Evolutionary conservation across 2,329 filamentous ascomycete genomes (phyloP), one percentile per base, ranked within the genome.

Genomic region (Fusarium praegraminearum): DNA sequence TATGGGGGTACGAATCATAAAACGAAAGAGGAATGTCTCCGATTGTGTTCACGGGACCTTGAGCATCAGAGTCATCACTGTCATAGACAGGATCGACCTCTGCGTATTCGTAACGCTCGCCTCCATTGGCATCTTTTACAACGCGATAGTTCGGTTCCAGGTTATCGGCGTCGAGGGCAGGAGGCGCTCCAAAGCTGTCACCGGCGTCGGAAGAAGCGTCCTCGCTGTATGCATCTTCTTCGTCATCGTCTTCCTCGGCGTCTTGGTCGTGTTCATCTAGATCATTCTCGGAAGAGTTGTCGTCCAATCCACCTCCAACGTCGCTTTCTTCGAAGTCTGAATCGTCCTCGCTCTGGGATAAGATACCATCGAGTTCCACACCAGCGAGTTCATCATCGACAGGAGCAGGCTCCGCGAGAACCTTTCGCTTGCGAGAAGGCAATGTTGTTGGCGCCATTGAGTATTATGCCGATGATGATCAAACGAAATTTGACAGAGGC

Each of bases 1-100:
- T 98, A 79, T 99, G 96, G 52, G 96, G 96, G 78, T 98, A 99
- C 36, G 93, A 92, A 79, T 99, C 96, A 83, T 99, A 99, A 82
- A 97, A 98, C 5, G 92, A 91, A 51, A 98, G 83, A 7, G 94
- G 93, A 64, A 99, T 99, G 78, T 98, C 86, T 72, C 96, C 97
- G 75, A 99, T 98, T 0, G 96, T 98, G 82, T 99, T 99, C 53
- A 85, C 86, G 30, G 90, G 88, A 58, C 89, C 91, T 66, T 91
- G 89, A 5, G 90, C 91, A 78, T 98, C 95, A 5, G 92, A 92
- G 77, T 98, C 95, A 81, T 99, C 97, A 3, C 94, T 97, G 77
- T 98, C 96, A 81, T 99, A 98, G 56, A 94, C 91, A 4, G 95
- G 93, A 72, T 98, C 91, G 69, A 99, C 94, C 77, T 98, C 96